A percentile compares a stretch with the other conserved stretches of the same genome.
These are phyloP conservation scores for Nicotiana benthamiana DNA, from an alignment of 257 asterid genomes.

Conservation along the genomic window DNA sequence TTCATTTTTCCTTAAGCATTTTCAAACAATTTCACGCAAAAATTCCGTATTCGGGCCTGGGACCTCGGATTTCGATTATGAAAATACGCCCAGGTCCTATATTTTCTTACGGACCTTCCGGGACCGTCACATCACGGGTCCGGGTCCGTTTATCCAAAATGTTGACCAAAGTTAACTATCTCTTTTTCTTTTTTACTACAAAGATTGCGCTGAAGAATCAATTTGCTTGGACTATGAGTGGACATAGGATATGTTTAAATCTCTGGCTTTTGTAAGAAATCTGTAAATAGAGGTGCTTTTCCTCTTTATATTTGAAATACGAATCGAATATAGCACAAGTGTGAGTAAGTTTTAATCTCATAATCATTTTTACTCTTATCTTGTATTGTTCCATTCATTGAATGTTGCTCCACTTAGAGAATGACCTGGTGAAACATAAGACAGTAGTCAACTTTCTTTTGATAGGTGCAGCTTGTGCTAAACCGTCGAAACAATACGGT, in stretches of 20 bases:
- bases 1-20: too few species aligned
- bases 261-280: not conserved
- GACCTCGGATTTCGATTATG: too few species aligned
- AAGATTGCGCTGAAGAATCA: not conserved
- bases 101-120: too few species aligned
- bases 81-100: too few species aligned
- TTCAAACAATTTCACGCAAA: too few species aligned
- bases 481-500: too few species aligned
- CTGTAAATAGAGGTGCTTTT: not conserved
- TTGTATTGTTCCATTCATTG: not conserved
- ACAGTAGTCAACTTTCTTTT: too few species aligned
- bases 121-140: too few species aligned
- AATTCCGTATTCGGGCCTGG: too few species aligned
- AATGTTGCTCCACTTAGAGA: not conserved
- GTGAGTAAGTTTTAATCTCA: not conserved
- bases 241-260: not conserved
- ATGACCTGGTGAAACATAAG: not conserved
- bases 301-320: not conserved
- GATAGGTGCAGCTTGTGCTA: too few species aligned
- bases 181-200: not conserved
- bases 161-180: not conserved
- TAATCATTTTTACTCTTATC: not conserved
- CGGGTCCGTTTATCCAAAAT: too few species aligned
- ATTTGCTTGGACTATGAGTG: not conserved
- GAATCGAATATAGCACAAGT: too few species aligned